A percentile compares a stretch with the other conserved stretches of the same genome.
Evolutionary conservation across 305 asterid species (phyloP).

Genomic region (Solanum hybrid): DNA sequence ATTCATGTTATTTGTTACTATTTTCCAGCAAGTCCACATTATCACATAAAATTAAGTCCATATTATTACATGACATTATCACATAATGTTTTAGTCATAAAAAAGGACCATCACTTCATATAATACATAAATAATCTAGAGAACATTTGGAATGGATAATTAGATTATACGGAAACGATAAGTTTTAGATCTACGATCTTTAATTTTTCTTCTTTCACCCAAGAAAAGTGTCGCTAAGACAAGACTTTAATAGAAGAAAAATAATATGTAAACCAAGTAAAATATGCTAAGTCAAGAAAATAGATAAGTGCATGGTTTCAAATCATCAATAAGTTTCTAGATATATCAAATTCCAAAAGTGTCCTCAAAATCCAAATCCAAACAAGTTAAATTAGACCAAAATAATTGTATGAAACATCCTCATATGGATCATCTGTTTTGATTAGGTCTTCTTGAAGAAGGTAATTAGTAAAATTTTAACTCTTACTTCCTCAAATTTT

Average conservation of each 20-base stretch:
- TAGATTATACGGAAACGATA: not conserved
- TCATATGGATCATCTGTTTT: not conserved
- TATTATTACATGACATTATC: too few relatives aligned
- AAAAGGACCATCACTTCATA: too few relatives aligned
- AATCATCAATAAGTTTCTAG: not conserved
- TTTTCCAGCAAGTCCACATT: too few relatives aligned
- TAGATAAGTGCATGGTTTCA: not conserved
- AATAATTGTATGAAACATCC: not conserved
- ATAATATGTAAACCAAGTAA: not conserved
- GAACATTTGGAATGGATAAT: too few relatives aligned
- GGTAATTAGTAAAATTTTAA: too few relatives aligned
- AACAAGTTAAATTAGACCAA: not conserved
- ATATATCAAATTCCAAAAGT: not conserved
- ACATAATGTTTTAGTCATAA: too few relatives aligned
- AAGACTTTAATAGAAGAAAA: not conserved
- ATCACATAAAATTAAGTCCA: too few relatives aligned
- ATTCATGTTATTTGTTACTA: too few relatives aligned
- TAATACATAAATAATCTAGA: too few relatives aligned
- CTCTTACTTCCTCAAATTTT: too few relatives aligned
- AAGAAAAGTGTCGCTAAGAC: not conserved
- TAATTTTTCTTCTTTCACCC: not conserved
- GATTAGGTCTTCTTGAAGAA: too few relatives aligned
- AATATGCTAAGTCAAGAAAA: not conserved
- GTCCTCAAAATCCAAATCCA: not conserved
- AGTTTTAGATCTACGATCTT: not conserved